Conservation (phyloP, 768 basidiomycete genomes). For the Boletus reticuloceps region DNA sequence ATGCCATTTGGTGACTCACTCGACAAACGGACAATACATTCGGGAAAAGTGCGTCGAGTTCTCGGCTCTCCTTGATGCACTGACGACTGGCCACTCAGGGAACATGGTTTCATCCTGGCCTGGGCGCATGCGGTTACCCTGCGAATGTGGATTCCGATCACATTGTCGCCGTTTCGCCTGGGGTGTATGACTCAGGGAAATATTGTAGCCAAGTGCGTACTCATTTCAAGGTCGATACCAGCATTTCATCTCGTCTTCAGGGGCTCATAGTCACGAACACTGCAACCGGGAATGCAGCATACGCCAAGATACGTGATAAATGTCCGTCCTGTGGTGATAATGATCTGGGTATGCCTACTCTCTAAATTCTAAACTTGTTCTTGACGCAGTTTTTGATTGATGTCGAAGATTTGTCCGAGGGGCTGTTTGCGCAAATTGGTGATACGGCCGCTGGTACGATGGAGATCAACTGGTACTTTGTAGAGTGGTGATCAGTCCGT, state of each 20-base stretch:
- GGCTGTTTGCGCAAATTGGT: too few species aligned
- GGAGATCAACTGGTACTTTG: conserved; percentile 55
- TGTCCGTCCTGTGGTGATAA: conserved; percentile 48
- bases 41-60: conserved; percentile 48
- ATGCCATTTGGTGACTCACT: conserved; percentile 30
- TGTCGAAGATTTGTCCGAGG: too few species aligned
- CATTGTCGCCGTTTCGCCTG: conserved; percentile 56
- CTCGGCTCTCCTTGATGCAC: not conserved
- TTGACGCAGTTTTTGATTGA: too few species aligned
- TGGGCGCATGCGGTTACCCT: conserved; percentile 69
- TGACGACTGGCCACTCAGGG: conserved; percentile 39
- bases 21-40: conserved; percentile 43
- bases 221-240: not conserved
- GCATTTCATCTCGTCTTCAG: conserved; percentile 32
- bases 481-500: too few species aligned
- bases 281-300: conserved; percentile 46
- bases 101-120: too few species aligned
- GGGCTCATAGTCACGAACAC: conserved; percentile 57
- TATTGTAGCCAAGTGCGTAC: conserved; percentile 55
- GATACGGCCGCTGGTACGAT: too few species aligned
- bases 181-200: conserved; percentile 33
- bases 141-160: conserved; percentile 43
- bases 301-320: conserved; percentile 52
- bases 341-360: too few species aligned
- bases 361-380: too few species aligned